Evolutionary conservation across 176 grass and related monocot species (phyloP), one percentile per base, ranked within the genome.

Genomic region (Raddia guianensis): DNA sequence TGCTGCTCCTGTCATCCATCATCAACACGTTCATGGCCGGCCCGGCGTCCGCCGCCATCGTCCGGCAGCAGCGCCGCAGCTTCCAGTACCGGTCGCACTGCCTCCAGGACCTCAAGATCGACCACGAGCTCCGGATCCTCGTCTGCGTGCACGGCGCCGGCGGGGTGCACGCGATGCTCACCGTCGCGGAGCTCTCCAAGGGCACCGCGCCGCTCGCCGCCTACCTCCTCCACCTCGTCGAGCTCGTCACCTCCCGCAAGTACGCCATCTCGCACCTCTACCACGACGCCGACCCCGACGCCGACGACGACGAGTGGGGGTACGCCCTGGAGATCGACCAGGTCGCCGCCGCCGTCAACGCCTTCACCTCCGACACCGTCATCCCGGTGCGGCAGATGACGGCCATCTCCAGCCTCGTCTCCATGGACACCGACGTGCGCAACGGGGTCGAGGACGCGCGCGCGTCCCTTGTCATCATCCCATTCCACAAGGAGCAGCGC

Each of bases 401-500:
- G 3, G 86, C 91, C 18, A 64, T 93, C 14, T 93, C 94, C 34
- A 75, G 11, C 48, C 52, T 86, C n/a, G 68, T 33, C 8, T 80
- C 63, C 69, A 93, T 97, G 94, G 86, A 97, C 50, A 62, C 84
- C 11, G 88, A 97, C 68, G 74, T 93, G 51, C 86, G 80, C 84
- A 79, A 93, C 43, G 75, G 77, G 54, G 86, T 80, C 5, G 86
- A 97, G 81, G 91, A 97, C 72, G 69, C 81, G 33, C 86, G 80
- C 2, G 88, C 88, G 6, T 87, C 83, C 12, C 83, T 97, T 2
- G 40, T 93, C 7, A 48, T 93, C 65, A 7, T 97, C 34, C 91
- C 91, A 0, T 93, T 91, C 83, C 94, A 91, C 69, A 91, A 75
- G 77, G 88, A 97, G 81, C 86, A 89, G 82, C 82, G 91, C 2